A percentile compares a stretch with the other conserved stretches of the same genome.
Evolutionary conservation across 148 eudicot genomes (phyloP).

Genomic region (Spergularia bocconei): DNA sequence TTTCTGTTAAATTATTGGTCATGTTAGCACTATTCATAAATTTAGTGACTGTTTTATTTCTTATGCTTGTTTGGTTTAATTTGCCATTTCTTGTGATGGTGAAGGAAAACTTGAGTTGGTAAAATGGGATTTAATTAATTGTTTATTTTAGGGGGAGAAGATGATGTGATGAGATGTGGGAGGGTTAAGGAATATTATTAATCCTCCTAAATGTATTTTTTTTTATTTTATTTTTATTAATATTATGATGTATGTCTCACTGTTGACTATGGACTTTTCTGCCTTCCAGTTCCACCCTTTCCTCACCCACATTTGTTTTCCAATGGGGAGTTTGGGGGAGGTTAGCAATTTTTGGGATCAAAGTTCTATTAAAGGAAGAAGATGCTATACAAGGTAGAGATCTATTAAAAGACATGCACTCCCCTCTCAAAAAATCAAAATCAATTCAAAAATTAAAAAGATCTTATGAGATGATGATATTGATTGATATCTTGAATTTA

Average conservation of each 20-base stretch:
- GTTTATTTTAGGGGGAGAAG: background rate
- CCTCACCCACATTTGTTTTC: background rate
- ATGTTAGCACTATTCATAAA: too few species aligned
- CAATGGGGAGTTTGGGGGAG: background rate
- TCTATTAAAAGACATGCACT: too few species aligned
- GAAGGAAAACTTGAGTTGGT: slow-evolving; percentile 1
- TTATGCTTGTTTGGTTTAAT: background rate
- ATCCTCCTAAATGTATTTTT: background rate
- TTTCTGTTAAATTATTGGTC: slow-evolving; percentile 14
- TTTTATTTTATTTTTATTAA: background rate
- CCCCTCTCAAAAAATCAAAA: too few species aligned
- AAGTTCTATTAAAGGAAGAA: slow-evolving; percentile 5
- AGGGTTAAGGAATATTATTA: slow-evolving; percentile 8
- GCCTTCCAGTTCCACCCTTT: background rate
- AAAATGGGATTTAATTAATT: background rate
- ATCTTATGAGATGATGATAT: too few species aligned
- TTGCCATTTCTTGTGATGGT: background rate
- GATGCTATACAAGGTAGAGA: too few species aligned
- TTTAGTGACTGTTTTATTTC: background rate
- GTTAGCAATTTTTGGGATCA: too few species aligned
- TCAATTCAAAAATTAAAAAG: too few species aligned
- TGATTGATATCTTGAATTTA: too few species aligned
- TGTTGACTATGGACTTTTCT: slow-evolving; percentile 25
- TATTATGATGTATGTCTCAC: background rate
- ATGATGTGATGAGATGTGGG: slow-evolving; percentile 12